These are phyloP conservation scores for Wickerhamiella azymoides DNA, from an alignment of 805 yeast species.

Conservation along the genomic window DNA sequence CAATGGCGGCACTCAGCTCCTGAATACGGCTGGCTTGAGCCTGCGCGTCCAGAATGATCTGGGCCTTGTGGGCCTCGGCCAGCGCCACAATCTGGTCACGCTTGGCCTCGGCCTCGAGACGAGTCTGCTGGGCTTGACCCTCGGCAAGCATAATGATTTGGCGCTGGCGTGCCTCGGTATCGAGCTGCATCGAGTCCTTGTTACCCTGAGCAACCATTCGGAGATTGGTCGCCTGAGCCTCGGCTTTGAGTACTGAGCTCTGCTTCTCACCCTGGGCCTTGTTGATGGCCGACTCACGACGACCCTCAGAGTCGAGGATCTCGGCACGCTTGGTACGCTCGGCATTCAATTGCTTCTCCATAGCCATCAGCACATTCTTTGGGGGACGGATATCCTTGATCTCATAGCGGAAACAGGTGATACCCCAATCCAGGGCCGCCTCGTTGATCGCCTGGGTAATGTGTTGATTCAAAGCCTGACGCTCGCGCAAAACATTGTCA, in stretches of 20 bases:
- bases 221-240: slow-evolving; percentile 47
- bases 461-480: slow-evolving; percentile 55
- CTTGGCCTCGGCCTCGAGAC: slow-evolving; percentile 3
- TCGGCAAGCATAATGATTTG: neutral
- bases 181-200: slow-evolving; percentile 48
- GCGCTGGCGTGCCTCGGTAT: slow-evolving; percentile 31
- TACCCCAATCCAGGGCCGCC: slow-evolving; percentile 75
- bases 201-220: slow-evolving; percentile 61
- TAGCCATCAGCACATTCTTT: slow-evolving; percentile 62
- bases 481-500: slow-evolving; percentile 59
- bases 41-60: slow-evolving; percentile 50
- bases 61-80: slow-evolving; percentile 32
- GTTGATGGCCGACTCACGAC: slow-evolving; percentile 58
- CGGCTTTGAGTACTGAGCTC: slow-evolving; percentile 54
- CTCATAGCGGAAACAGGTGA: slow-evolving; percentile 65
- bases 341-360: slow-evolving; percentile 77
- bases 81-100: neutral
- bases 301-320: slow-evolving; percentile 71
- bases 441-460: slow-evolving; percentile 63
- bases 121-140: neutral
- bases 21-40: slow-evolving; percentile 51
- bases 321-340: slow-evolving; percentile 75
- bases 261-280: slow-evolving; percentile 68
- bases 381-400: slow-evolving; percentile 80
- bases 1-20: slow-evolving; percentile 50